These are phyloP conservation scores for Ophiostoma sp. DNA, from an alignment of 2,329 filamentous ascomycete genomes.

Conservation along the genomic window DNA sequence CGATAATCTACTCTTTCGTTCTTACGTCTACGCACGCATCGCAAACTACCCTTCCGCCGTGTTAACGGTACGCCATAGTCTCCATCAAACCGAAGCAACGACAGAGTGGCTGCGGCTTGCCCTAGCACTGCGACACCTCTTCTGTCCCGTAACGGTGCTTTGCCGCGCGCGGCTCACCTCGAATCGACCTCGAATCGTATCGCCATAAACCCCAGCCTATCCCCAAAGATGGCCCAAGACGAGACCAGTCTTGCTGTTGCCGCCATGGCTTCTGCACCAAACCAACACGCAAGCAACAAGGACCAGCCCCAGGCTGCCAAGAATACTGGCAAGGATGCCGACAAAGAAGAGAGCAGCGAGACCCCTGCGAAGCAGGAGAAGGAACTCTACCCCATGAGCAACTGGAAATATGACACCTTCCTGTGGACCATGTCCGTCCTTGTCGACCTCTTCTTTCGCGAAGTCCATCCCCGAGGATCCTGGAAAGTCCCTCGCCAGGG, in stretches of 20 bases:
- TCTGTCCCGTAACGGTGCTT: not conserved
- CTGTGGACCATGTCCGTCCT: constrained; percentile 75
- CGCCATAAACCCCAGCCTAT: not conserved
- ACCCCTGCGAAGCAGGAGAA: constrained; percentile 19
- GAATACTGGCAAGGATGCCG: constrained; percentile 11
- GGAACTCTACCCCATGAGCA: constrained; percentile 63
- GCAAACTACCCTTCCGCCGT: not conserved
- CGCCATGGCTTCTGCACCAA: constrained; percentile 23
- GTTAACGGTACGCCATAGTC: not conserved
- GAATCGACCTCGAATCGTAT: not conserved
- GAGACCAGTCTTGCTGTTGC: constrained; percentile 21
- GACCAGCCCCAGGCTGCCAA: not conserved
- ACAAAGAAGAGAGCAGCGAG: constrained; percentile 26
- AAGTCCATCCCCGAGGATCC: constrained; percentile 88
- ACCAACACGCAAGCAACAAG: constrained; percentile 12
- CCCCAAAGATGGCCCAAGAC: constrained; percentile 20
- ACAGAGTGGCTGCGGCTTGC: not conserved
- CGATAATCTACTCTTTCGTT: not conserved
- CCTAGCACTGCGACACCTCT: not conserved
- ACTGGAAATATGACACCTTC: constrained; percentile 72
- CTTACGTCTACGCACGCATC: not conserved
- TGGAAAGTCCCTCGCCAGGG: constrained; percentile 90
- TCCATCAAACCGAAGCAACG: not conserved
- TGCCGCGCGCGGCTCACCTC: not conserved
- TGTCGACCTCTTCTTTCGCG: constrained; percentile 94